Evolutionary conservation across 1,284 basidiomycete species (phyloP), one percentile per base, ranked within the genome.

Genomic region (Cutaneotrichosporon cutaneum): DNA sequence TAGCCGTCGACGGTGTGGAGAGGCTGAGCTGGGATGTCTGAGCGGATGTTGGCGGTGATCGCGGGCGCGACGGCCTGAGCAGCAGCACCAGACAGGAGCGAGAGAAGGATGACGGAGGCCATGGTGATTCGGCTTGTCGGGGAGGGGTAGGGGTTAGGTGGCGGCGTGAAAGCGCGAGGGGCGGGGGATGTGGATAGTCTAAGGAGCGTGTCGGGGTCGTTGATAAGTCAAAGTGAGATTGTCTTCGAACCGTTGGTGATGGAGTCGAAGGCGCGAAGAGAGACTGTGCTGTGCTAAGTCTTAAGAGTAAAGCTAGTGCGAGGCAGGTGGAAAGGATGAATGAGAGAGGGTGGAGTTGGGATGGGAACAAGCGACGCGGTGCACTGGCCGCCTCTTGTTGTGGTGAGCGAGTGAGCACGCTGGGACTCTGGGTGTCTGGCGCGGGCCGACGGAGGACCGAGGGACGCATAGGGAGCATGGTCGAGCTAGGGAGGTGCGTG

Each of bases 11-110:
- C 68, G 18, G 68, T 64, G 16, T 63, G 64, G 27, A 68, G 50
- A 27, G 74, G 68, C 14, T 69, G 68, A 53, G 72, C 60, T 8
- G 74, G 72, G 45, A 77, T 55, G 32, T 70, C 67, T 5, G 70
- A 57, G 58, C 71, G 61, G 54, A 73, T 61, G 4, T 60, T 59
- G 7, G 39, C 27, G 2, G 60, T 50, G 48, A 30, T 42, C 18
- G 54, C 24, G 45, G 54, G 53, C 24, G 60, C 42, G 22, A 54
- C 51, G 26, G 54, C 64, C 36, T 65, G 63, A 24, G 67, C 60
- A 54, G 56, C 52, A 42, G 62, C 57, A 22, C 63, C 63, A 14
- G 63, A 52, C 22, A 66, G 59, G 57, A 68, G 59, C 44, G 67
- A 58, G 50, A 69, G 42, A 36, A 71, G 60, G 52, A 42, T 27